Percentiles rank a stretch among this genome's conserved stretches.
Conservation (phyloP, 2,329 filamentous ascomycete genomes). For the Podosphaera fusca region DNA sequence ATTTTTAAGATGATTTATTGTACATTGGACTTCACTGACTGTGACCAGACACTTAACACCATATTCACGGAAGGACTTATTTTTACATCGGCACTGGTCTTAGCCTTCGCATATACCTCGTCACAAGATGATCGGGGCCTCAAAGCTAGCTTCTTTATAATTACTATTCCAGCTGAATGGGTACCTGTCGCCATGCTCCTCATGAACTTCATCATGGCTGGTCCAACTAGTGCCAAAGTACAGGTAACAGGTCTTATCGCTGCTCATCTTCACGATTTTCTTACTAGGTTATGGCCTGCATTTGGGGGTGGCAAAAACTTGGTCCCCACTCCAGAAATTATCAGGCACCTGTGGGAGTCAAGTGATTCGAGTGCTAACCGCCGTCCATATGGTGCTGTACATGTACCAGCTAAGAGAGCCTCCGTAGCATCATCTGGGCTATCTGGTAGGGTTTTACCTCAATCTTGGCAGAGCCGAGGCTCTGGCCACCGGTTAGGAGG, state of each 20-base stretch:
- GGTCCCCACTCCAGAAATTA: constrained; percentile 47
- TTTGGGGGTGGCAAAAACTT: constrained; percentile 67
- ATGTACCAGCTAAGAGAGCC: constrained; percentile 17
- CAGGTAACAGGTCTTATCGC: constrained; percentile 63
- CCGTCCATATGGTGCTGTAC: constrained; percentile 39
- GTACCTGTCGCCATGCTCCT: constrained; percentile 62
- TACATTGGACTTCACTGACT: constrained; percentile 2
- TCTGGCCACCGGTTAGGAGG: constrained; percentile 37
- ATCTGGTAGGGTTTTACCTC: constrained; percentile 29
- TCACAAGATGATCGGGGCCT: constrained; percentile 64
- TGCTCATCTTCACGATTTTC: constrained; percentile 76
- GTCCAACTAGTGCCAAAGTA: constrained; percentile 30
- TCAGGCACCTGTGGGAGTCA: constrained; percentile 41
- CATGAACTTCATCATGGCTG: constrained; percentile 46
- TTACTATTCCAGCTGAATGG: constrained; percentile 62
- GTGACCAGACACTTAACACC: constrained; percentile 25
- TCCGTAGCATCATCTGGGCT: constrained; percentile 21
- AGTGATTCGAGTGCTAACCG: constrained; percentile 21
- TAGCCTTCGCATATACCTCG: constrained; percentile 66
- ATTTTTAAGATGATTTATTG: background rate
- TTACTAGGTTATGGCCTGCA: constrained; percentile 68
- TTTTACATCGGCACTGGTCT: constrained; percentile 41
- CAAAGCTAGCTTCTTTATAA: constrained; percentile 56
- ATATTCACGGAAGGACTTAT: constrained; percentile 25
- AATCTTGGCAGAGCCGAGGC: constrained; percentile 41